Base-by-base conservation (phyloP, 441 rosid genomes). In the Gossypium armourianum region DNA sequence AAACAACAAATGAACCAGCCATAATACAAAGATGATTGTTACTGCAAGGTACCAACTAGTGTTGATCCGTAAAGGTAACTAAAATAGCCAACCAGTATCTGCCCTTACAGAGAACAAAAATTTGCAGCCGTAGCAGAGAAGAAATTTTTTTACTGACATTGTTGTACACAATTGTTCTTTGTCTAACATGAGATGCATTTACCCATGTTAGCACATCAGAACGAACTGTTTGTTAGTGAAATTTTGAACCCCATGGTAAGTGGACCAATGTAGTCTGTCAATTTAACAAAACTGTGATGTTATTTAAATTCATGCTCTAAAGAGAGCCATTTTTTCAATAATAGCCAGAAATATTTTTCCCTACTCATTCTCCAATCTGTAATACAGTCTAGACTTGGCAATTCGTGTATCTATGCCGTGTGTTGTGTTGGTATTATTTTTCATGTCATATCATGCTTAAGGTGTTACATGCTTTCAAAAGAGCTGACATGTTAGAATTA, bases 241-340 rank as follows among this genome's bases (percentile, higher is more conserved):
- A 72, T 12, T 45, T 52, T 50, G 13, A 64, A 72, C 53, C 58
- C 26, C 54, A 71, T 58, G 62, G 36, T 71, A 70, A 70, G 62
- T 67, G 71, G 74, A 75, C 16, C 45, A 26, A 59, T 77, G 73
- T 71, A 72, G 71, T 68, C 57, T 62, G 80, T 76, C 74, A 68
- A 74, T 16, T 10, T 54, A 56, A 54, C 58, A 53, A 62, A 56
- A 56, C 55, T 29, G 24, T 61, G 24, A 63, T 54, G 76, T 82
- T 72, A 24, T 82, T 78, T 77, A 72, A 76, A 76, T 84, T 81
- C 81, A 81, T 81, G 87, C 85, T 81, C 85, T 21, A 63, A 72
- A 79, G 63, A 28, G 74, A 83, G 81, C 82, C 66, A 79, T 80
- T 83, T 75, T 76, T 73, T 67, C 54, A 59, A 12, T 61, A 23